Conservation (phyloP, 208 protist species). For the Jaenimonas drosophilae region DNA sequence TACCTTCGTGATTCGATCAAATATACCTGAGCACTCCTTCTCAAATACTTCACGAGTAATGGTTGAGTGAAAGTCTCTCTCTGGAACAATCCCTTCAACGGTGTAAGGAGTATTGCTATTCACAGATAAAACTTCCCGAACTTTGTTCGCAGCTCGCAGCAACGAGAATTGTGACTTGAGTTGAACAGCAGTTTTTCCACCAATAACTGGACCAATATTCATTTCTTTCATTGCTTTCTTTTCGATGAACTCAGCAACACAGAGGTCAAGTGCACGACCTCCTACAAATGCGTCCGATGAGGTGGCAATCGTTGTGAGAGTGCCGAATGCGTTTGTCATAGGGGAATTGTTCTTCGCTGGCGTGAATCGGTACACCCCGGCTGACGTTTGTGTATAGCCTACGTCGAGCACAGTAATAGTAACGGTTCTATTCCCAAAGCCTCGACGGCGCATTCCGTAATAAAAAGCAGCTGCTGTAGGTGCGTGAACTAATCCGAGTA, state of each 20-base stretch:
- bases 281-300: constrained; percentile 71
- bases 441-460: constrained; percentile 70
- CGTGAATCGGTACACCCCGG: constrained; percentile 77
- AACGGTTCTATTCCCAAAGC: constrained; percentile 63
- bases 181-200: constrained; percentile 17
- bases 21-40: constrained; percentile 59
- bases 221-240: constrained; percentile 69
- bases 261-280: constrained; percentile 86
- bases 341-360: constrained; percentile 17
- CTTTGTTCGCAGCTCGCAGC: constrained; percentile 78
- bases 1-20: constrained; percentile 49
- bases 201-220: constrained; percentile 41
- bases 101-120: constrained; percentile 83
- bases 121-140: constrained; percentile 85
- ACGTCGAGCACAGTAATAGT: constrained; percentile 83
- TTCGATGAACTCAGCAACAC: constrained; percentile 83
- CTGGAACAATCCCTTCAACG: constrained; percentile 83
- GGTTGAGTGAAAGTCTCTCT: constrained; percentile 66
- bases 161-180: constrained; percentile 87
- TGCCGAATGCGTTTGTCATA: constrained; percentile 48
- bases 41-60: constrained; percentile 83
- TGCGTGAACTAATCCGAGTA: constrained; percentile 88
- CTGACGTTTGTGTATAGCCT: constrained; percentile 79
- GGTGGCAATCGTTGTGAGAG: constrained; percentile 57
- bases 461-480: constrained; percentile 87